Percentiles rank a stretch among this genome's conserved stretches.
phyloP scores from a whole-genome alignment of 768 basidiomycete species.

The Fomitopsis pulvina region DNA sequence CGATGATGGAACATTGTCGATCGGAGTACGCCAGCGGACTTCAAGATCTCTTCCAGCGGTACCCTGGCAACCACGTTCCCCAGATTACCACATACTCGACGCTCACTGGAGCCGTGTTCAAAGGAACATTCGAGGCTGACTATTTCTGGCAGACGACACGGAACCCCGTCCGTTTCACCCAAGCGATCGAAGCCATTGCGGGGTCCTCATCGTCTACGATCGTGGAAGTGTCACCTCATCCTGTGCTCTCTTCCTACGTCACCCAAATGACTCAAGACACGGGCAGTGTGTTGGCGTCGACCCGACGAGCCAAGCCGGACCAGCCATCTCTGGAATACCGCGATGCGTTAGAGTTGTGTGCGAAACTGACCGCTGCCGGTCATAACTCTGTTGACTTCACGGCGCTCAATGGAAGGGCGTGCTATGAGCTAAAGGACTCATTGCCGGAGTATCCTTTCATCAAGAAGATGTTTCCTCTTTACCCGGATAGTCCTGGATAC shows the following conservation, averaged over 20 bases:
- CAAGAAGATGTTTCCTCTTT: constrained; percentile 18
- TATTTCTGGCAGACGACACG: constrained; percentile 38
- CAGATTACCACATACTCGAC: constrained; percentile 32
- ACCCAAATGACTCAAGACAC: constrained; percentile 12
- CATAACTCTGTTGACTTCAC: constrained; percentile 28
- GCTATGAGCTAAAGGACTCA: neutral
- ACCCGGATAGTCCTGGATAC: constrained; percentile 9
- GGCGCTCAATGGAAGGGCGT: constrained; percentile 19
- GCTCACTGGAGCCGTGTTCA: constrained; percentile 21
- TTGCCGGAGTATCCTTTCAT: constrained; percentile 26
- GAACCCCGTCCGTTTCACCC: constrained; percentile 30
- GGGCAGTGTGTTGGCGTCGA: constrained; percentile 20
- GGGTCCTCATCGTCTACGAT: constrained; percentile 16
- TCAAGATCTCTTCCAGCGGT: constrained; percentile 27
- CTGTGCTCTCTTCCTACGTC: constrained; percentile 32
- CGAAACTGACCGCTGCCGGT: constrained; percentile 23
- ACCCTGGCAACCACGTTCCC: constrained; percentile 24
- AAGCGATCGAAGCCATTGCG: constrained; percentile 19
- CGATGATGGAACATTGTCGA: constrained; percentile 31
- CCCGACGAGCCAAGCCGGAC: constrained; percentile 21
- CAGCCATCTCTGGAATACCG: constrained; percentile 19
- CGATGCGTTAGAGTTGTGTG: constrained; percentile 22
- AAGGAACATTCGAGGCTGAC: constrained; percentile 23
- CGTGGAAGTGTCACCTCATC: constrained; percentile 35
- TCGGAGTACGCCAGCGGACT: constrained; percentile 22